Base-by-base conservation (phyloP, 352 stramenopile species). In the Peronospora destructor region DNA sequence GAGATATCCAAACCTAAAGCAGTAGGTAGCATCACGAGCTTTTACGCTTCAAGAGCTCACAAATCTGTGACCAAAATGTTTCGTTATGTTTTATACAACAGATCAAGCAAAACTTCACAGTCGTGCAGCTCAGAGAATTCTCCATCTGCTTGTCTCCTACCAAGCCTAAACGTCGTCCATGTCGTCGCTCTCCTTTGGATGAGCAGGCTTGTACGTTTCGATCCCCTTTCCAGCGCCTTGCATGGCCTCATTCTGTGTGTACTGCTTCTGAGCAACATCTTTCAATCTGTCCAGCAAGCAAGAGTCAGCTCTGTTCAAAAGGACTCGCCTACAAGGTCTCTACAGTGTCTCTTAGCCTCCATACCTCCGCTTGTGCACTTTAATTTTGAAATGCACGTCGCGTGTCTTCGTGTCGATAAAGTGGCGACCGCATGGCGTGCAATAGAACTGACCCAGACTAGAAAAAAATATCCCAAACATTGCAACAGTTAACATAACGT, bases 191-290 rank as follows among this genome's bases (percentile, higher is more conserved):
- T 69, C 60, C 34, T 75, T 66, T 28, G 56, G 32, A 48, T 81
- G 79, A 7, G 78, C 56, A 13, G 78, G 70, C 19, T 69, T 75
- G 51, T 91, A 91, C 53, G 67, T 72, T 57, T 94, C 83, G 9
- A 87, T 53, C 7, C 68, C 71, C 56, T 85, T 85, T 46, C 83
- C 80, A 9, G 83, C 78, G 37, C 63, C 83, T 12, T 76, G 56
- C 47, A 89, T 80, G 28, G 83, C 83, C 53, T 94, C 83, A 25
- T 81, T 85, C 53, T 91, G 83, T 64, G 78, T 85, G 67, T 94
- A 94, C 58, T 94, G 83, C 75, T 91, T 75, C 64, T 94, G 83
- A 13, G 78, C 80, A n/a, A 94, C 83, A 54, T 94, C 83, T 50
- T 94, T 94, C 61, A 94, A 44, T 73, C 79, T 83, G 44, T 32